Base-by-base conservation (phyloP, 2,329 filamentous ascomycete genomes). In the Fusarium falciforme region DNA sequence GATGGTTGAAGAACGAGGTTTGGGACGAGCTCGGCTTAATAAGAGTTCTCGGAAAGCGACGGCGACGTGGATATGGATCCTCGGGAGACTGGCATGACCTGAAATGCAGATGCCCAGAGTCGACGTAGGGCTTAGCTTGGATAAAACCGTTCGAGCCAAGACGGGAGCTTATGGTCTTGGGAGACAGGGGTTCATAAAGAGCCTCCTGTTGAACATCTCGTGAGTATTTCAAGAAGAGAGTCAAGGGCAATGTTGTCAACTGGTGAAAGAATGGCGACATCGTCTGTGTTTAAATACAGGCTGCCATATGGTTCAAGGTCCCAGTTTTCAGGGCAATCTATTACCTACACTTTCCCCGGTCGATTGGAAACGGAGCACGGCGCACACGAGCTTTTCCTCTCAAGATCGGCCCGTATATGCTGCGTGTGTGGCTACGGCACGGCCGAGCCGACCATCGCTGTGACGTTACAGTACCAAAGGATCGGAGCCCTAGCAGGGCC, bases 211-310 rank as follows among this genome's bases (percentile, higher is more conserved):
- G 6, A 31, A 20, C 17, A 54, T 54, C 47, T 54, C 47, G 47
- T 54, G 47, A 20, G 20, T 38, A 29, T 25, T 40, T 10, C 17
- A 38, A 38, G 8, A 38, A 25, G 6, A 47, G 27, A 12, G 33
- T 29, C 68, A 70, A 47, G 68, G 66, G 66, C 55, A 20, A 29
- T 70, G 68, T 49, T 61, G 35, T 27, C 66, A 70, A 20, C 35
- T 22, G 25, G 33, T 6, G 16, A 38, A 38, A 35, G 38, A 49
- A 70, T 70, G 40, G 66, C 66, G 68, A 70, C 61, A 70, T 70
- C 12, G 14, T 12, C 44, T 12, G 5, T 31, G 20, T 25, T 59
- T 44, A 36, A 58, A 44, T 49, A 61, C 55, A 33, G 16, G 27
- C 14, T 36, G 11, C 36, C 36, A 35, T 38, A 52, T 40, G 44